A percentile compares a stretch with the other conserved stretches of the same genome.
Conservation (phyloP, 176 grass and related monocot genomes). For the Neostapfia colusana region DNA sequence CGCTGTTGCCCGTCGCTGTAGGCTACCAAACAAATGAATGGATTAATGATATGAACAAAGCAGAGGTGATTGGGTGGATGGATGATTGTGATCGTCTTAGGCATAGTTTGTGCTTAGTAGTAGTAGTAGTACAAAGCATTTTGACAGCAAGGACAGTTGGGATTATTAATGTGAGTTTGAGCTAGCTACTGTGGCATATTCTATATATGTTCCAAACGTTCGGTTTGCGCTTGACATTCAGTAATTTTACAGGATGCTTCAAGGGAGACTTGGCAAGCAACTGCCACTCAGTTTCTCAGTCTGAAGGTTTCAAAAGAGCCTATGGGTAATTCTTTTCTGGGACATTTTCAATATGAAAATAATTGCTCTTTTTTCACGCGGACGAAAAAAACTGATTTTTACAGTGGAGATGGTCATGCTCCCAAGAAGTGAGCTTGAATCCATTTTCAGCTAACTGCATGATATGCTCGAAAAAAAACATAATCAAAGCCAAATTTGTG, state of each 20-base stretch:
- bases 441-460: background rate
- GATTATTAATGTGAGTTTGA: background rate
- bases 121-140: background rate
- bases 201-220: slow-evolving; percentile 8
- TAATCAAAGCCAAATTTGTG: background rate
- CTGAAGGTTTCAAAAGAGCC: background rate
- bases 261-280: slow-evolving; percentile 14
- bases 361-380: background rate
- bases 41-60: background rate
- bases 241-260: slow-evolving; percentile 4
- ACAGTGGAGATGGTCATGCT: background rate
- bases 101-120: background rate
- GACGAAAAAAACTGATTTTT: background rate
- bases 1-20: slow-evolving; percentile 40
- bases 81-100: background rate
- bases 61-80: no score
- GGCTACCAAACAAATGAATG: slow-evolving; percentile 35
- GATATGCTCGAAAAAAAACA: background rate
- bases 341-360: no score
- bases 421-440: background rate
- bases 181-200: background rate
- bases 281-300: slow-evolving; percentile 7
- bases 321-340: background rate
- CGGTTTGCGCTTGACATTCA: background rate
- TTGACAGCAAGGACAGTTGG: slow-evolving; percentile 10